Percentiles rank a stretch among this genome's conserved stretches.
These are phyloP conservation scores for Paxillus ammoniavirescens DNA, from an alignment of 768 basidiomycete genomes.

Conservation along the genomic window DNA sequence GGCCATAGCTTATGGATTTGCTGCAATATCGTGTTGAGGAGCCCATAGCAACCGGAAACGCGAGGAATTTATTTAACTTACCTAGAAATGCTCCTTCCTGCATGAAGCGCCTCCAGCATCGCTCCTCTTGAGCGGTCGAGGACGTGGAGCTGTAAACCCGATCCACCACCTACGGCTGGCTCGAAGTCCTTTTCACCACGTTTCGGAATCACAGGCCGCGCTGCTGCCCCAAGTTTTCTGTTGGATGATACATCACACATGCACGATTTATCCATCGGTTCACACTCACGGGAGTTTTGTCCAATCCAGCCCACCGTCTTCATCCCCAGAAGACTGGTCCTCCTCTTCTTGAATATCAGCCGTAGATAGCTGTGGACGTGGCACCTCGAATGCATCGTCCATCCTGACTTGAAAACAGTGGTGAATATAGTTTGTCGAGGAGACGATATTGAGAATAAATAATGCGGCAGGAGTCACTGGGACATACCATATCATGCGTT, in stretches of 20 bases:
- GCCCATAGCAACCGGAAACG: background rate
- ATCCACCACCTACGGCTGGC: slow-evolving; percentile 62
- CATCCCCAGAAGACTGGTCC: slow-evolving; percentile 63
- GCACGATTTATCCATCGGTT: slow-evolving; percentile 1
- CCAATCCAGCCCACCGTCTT: slow-evolving; percentile 80
- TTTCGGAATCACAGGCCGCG: slow-evolving; percentile 82
- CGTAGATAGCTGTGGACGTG: slow-evolving; percentile 17
- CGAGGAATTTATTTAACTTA: slow-evolving; percentile 28
- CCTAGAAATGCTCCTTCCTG: slow-evolving; percentile 76
- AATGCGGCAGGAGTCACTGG: no score
- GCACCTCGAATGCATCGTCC: slow-evolving; percentile 61
- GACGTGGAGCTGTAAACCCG: slow-evolving; percentile 76
- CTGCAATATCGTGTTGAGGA: slow-evolving; percentile 33
- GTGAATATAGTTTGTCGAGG: background rate
- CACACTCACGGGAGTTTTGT: slow-evolving; percentile 62
- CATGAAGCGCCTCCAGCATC: slow-evolving; percentile 80
- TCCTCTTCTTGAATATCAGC: slow-evolving; percentile 26
- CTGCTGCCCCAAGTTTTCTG: slow-evolving; percentile 24
- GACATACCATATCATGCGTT: background rate
- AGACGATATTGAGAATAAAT: background rate
- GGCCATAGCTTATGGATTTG: slow-evolving; percentile 75
- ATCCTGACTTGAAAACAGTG: slow-evolving; percentile 30
- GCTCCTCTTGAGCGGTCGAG: slow-evolving; percentile 79
- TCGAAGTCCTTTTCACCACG: slow-evolving; percentile 98
- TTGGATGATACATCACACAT: slow-evolving; percentile 2